Evolutionary conservation across 768 basidiomycete species (phyloP).

Genomic region (Terana coerulea): DNA sequence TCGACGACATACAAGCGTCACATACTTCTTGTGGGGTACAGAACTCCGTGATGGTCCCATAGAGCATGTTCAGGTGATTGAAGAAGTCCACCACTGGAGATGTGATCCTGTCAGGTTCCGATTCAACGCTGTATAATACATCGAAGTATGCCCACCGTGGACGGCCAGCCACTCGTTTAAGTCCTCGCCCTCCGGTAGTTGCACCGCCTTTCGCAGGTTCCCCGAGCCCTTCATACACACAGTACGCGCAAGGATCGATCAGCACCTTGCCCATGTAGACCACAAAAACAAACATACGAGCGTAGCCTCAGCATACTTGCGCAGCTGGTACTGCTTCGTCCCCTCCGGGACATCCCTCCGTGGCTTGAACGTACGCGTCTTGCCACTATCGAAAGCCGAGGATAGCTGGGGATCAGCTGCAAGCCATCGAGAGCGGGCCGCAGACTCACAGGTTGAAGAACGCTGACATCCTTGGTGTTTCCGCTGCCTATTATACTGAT

Average conservation of each 20-base stretch:
- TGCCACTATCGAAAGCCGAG: constrained; percentile 49
- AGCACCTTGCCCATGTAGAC: background rate
- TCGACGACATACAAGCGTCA: constrained; percentile 14
- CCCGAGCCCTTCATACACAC: constrained; percentile 73
- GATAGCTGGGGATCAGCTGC: too few species aligned
- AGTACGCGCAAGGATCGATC: background rate
- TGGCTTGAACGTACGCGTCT: constrained; percentile 94
- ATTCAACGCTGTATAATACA: constrained; percentile 1
- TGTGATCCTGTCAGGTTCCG: background rate
- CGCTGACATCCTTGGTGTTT: constrained; percentile 9
- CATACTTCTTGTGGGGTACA: constrained; percentile 88
- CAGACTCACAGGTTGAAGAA: constrained; percentile 15
- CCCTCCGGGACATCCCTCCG: constrained; percentile 93
- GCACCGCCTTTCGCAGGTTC: constrained; percentile 88
- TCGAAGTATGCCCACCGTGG: constrained; percentile 57
- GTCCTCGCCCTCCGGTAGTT: constrained; percentile 96
- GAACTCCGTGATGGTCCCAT: constrained; percentile 97
- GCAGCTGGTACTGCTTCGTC: constrained; percentile 95
- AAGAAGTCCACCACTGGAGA: constrained; percentile 94
- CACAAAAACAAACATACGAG: constrained; percentile 45
- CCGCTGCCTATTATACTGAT: background rate
- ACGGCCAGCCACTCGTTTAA: constrained; percentile 99
- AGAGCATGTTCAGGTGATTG: constrained; percentile 99
- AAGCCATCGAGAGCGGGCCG: background rate
- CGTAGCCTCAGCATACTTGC: constrained; percentile 97